Conservation (phyloP, 1,284 basidiomycete species). For the Trichosporon ovoides region DNA sequence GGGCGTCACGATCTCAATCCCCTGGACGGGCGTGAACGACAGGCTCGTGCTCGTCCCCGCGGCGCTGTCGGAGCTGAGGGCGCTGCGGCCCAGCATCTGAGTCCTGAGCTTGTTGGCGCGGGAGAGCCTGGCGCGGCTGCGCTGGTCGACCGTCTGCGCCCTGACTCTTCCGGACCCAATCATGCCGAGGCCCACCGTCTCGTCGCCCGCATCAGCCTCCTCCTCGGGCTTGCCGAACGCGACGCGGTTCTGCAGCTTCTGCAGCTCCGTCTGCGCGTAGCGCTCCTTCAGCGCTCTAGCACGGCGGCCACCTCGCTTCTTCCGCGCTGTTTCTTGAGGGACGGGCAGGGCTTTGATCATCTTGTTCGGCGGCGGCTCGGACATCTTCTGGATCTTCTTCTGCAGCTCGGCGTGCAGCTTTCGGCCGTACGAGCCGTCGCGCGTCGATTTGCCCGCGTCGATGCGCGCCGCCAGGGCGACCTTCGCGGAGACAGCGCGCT, state of each 20-base stretch:
- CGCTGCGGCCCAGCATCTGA: constrained; percentile 68
- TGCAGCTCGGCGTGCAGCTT: constrained; percentile 78
- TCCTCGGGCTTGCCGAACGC: constrained; percentile 92
- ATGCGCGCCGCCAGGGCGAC: constrained; percentile 83
- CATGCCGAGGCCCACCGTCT: constrained; percentile 96
- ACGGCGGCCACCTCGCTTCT: constrained; percentile 90
- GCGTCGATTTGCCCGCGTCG: constrained; percentile 72
- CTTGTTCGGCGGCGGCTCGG: constrained; percentile 91
- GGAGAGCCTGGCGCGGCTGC: constrained; percentile 56
- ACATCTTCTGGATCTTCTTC: constrained; percentile 82
- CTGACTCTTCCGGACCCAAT: constrained; percentile 88
- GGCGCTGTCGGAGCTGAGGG: constrained; percentile 53
- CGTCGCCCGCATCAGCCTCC: constrained; percentile 92
- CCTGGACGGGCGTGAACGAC: constrained; percentile 94
- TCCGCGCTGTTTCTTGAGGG: constrained; percentile 91
- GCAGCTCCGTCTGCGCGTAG: constrained; percentile 91
- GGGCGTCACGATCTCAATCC: constrained; percentile 86
- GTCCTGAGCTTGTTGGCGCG: constrained; percentile 90
- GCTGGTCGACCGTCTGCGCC: constrained; percentile 67
- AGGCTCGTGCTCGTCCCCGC: constrained; percentile 87
- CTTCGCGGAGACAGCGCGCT: constrained; percentile 90
- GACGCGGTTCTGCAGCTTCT: constrained; percentile 95
- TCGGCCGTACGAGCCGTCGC: constrained; percentile 80
- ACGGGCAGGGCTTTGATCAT: constrained; percentile 92
- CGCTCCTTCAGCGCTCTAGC: constrained; percentile 96